These are phyloP conservation scores for Dactylonectria estremocensis DNA, from an alignment of 2,329 filamentous ascomycete species.

Conservation along the genomic window DNA sequence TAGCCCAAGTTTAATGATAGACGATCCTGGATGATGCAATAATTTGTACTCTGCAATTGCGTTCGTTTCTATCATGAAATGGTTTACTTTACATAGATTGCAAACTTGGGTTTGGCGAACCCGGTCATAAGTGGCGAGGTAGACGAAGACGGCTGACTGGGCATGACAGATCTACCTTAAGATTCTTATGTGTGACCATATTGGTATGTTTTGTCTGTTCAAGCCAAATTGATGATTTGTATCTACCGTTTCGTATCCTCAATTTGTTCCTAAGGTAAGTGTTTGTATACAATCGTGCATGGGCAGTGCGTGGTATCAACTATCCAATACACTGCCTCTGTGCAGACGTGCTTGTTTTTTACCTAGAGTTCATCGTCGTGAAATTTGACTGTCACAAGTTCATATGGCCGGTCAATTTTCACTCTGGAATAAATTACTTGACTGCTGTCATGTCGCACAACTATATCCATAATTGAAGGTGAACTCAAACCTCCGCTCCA, in stretches of 20 bases:
- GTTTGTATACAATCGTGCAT: too few relatives aligned
- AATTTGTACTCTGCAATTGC: not conserved
- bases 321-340: too few relatives aligned
- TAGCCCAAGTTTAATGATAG: not conserved
- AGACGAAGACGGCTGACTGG: too few relatives aligned
- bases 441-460: not conserved
- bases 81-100: not conserved
- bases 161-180: too few relatives aligned
- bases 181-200: too few relatives aligned
- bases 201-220: too few relatives aligned
- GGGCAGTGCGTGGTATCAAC: too few relatives aligned
- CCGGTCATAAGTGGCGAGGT: not conserved
- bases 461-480: not conserved
- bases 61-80: not conserved
- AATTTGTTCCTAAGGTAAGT: too few relatives aligned
- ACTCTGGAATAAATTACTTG: not conserved
- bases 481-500: constrained; percentile 3
- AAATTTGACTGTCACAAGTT: not conserved
- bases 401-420: not conserved
- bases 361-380: too few relatives aligned
- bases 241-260: too few relatives aligned
- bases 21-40: not conserved
- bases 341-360: too few relatives aligned
- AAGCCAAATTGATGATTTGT: too few relatives aligned
- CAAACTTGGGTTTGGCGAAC: not conserved